Conservation (phyloP, 2,329 filamentous ascomycete genomes). For the Trichoderma sp. region DNA sequence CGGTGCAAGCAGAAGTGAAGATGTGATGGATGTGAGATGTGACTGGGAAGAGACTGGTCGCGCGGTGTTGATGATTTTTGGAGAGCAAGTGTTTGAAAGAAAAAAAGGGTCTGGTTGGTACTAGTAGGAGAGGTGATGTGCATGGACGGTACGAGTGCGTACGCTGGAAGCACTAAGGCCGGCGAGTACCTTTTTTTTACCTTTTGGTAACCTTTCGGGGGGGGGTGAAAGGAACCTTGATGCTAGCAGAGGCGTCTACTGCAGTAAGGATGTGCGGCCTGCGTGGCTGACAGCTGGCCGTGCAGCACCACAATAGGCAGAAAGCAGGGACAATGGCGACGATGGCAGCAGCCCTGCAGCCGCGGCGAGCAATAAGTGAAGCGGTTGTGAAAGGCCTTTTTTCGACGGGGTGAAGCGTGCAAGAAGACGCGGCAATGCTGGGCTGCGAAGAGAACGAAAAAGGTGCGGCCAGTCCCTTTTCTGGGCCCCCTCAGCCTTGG, state of each 20-base stretch:
- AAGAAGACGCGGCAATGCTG: constrained; percentile 15
- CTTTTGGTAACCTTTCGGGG: not conserved
- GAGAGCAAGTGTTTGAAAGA: constrained; percentile 25
- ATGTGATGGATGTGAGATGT: not conserved
- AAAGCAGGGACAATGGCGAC: not conserved
- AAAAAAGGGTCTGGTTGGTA: constrained; percentile 22
- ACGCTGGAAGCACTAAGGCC: constrained; percentile 6
- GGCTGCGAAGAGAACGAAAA: constrained; percentile 12
- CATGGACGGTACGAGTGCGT: constrained; percentile 20
- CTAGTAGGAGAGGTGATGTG: constrained; percentile 23
- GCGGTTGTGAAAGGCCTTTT: not conserved
- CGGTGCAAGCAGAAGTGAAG: not conserved
- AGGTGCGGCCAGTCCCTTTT: constrained; percentile 24
- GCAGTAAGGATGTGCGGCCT: not conserved
- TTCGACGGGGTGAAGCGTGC: constrained; percentile 4
- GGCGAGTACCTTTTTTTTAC: constrained; percentile 7
- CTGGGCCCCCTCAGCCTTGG: constrained; percentile 22
- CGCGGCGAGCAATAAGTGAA: constrained; percentile 4
- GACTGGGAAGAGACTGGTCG: not conserved
- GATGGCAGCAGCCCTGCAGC: not conserved
- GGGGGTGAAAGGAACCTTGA: constrained; percentile 13
- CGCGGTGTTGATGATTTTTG: constrained; percentile 20
- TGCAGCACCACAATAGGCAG: constrained; percentile 20
- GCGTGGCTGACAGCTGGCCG: not conserved
- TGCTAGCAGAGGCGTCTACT: constrained; percentile 7